Base-by-base conservation (phyloP, 1,284 basidiomycete genomes). In the Irpex lacteus region DNA sequence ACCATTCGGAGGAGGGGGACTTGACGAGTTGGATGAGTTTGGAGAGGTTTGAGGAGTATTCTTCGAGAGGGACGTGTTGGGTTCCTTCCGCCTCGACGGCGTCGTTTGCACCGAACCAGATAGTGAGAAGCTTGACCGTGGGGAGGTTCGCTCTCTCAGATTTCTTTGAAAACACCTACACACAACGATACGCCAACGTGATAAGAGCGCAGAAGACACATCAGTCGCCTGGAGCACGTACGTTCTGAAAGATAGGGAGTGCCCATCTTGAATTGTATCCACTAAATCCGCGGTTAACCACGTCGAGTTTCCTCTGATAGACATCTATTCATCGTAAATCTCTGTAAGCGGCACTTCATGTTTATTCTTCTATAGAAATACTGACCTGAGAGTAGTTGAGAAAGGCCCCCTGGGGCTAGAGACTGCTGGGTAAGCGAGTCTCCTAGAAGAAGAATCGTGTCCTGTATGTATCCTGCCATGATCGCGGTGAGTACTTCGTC, bases 91-190 rank as follows among this genome's bases (percentile, higher is more conserved):
- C 76, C 44, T 90, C 77, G 69, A 83, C 82, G 15, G 92, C 84
- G 72, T 95, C 95, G 75, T 96, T 96, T 9, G 93, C 92, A 60
- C 94, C 95, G 68, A 92, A 93, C 94, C 94, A 97, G 72, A 97
- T 89, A 9, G 86, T 87, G 65, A 96, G 79, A 19, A 96, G 76
- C 57, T 85, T 85, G 50, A 95, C 82, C 65, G 85, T 87, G 13
- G 85, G 85, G 54, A 80, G 79, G 57, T 82, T 77, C 50, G 76
- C 72, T 61, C 81, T 80, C 61, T 84, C 80, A 15, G 81, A 71
- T 68, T 78, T 78, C 61, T 81, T 84, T 19, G 86, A 85, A 67
- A 91, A 80, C 65, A 80, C 77, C 88, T 90, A 63, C n/a, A n/a
- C n/a, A n/a, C n/a, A n/a, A n/a, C n/a, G n/a, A n/a, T n/a, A n/a